Conservation (phyloP, 768 basidiomycete genomes). For the Pulveroboletus sp. region DNA sequence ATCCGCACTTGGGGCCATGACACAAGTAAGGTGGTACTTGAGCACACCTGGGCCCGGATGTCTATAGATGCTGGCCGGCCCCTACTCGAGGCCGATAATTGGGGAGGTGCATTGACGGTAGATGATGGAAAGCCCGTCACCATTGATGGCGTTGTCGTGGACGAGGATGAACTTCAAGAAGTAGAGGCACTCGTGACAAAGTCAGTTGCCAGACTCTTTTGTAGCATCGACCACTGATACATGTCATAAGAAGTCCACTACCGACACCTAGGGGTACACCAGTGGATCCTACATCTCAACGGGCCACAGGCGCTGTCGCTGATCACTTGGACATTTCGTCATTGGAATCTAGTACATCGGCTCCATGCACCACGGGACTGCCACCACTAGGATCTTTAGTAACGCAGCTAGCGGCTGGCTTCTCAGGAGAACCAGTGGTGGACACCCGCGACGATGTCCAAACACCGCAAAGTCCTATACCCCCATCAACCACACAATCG, state of each 20-base stretch:
- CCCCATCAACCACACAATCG: slow-evolving; percentile 4
- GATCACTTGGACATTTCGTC: background rate
- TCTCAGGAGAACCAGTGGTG: slow-evolving; percentile 2
- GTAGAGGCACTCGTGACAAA: slow-evolving; percentile 37
- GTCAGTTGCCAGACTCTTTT: slow-evolving; percentile 35
- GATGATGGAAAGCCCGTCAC: slow-evolving; percentile 33
- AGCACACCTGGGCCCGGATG: slow-evolving; percentile 48
- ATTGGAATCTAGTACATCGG: background rate
- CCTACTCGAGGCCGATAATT: slow-evolving; percentile 45
- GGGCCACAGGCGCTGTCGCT: slow-evolving; percentile 1
- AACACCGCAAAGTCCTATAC: slow-evolving; percentile 3
- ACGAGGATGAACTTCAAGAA: slow-evolving; percentile 35
- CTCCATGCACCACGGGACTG: background rate
- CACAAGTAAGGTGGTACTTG: slow-evolving; percentile 43
- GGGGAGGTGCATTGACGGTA: slow-evolving; percentile 41
- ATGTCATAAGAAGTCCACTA: slow-evolving; percentile 47
- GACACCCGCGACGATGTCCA: background rate
- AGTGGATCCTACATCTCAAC: slow-evolving; percentile 27
- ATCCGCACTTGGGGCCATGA: slow-evolving; percentile 57
- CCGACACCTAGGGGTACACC: slow-evolving; percentile 62
- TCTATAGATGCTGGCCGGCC: slow-evolving; percentile 41
- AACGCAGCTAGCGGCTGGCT: background rate
- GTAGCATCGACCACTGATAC: slow-evolving; percentile 14
- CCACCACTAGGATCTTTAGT: background rate
- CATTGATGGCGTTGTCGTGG: slow-evolving; percentile 31